These are phyloP conservation scores for cucumber (Cucumis sativus) DNA, from an alignment of 306 rosid genomes.

Conservation along the genomic window DNA sequence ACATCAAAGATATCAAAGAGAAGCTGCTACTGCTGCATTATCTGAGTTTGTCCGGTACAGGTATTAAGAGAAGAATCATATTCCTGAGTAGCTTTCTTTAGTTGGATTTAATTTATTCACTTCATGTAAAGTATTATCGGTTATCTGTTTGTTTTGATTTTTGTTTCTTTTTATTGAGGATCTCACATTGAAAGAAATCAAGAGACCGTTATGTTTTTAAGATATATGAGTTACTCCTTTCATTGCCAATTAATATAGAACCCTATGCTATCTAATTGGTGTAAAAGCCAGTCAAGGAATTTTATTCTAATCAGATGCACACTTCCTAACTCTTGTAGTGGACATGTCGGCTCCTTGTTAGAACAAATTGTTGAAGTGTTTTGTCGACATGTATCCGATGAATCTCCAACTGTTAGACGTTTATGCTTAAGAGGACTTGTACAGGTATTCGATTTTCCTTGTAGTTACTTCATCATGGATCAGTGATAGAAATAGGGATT, in stretches of 20 bases:
- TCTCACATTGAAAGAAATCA: too few species aligned
- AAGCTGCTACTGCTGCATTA: conserved; percentile 94
- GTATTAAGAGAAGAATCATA: conserved; percentile 23
- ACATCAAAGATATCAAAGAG: conserved; percentile 71
- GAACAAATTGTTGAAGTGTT: conserved; percentile 83
- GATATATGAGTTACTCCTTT: too few species aligned
- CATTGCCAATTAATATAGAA: too few species aligned
- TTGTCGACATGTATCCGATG: conserved; percentile 80
- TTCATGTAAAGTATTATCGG: neutral
- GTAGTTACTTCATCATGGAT: neutral
- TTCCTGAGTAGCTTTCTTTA: conserved; percentile 2
- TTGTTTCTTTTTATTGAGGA: too few species aligned
- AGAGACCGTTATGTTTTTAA: too few species aligned
- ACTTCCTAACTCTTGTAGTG: conserved; percentile 36
- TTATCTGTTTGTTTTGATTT: neutral
- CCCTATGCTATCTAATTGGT: too few species aligned
- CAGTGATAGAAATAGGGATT: neutral
- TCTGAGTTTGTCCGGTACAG: conserved; percentile 89
- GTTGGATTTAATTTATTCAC: neutral
- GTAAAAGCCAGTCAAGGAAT: neutral
- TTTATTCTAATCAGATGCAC: conserved; percentile 3
- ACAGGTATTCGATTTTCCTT: conserved; percentile 36
- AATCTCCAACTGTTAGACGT: conserved; percentile 80
- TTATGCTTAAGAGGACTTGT: conserved; percentile 92
- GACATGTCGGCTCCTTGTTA: conserved; percentile 60